Base-by-base conservation (phyloP, 495 filamentous ascomycete genomes). In the Talaromyces nanjingensis region DNA sequence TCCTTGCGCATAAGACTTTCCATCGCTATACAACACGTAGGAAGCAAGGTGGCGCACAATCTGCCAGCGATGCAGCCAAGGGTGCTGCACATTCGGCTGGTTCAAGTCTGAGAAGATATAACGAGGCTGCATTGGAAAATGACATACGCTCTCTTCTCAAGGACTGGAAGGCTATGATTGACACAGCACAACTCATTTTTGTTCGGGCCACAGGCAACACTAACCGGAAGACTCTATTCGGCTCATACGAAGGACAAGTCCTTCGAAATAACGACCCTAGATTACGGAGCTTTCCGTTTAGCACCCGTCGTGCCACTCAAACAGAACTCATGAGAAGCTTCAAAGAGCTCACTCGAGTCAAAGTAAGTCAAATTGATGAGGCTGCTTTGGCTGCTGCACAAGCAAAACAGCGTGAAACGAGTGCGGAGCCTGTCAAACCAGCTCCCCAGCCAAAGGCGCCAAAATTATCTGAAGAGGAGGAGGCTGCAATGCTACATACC, bases 1-100 rank as follows among this genome's bases (percentile, higher is more conserved):
- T 98, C 3, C 78, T 98, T 61, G 94, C 90, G 3, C 94, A 98
- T 72, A 98, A 98, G 75, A 96, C 96, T 0, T 98, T 98, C 75
- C 94, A 98, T 73, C 84, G 96, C 27, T 98, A 98, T 69, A 98
- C 94, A 0, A 98, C 94, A 0, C 83, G 94, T 49, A 86, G 93
- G 62, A 98, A 98, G 69, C 94, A 98, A 74, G 94, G 94, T 77
- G 94, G 94, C 14, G 85, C 92, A 34, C 94, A 98, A 73, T 93
- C 92, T 6, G 87, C 94, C 27, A 98, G 89, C 71, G 94, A 98
- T 71, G 85, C 88, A 39, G 85, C 92, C 4, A 97, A 96, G 69
- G 93, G 94, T 4, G 86, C 88, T 29, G 94, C 94, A 6, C 91
- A 98, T 73, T 98, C 96, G 1, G 96, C 94, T 20, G 94, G 94